Evolutionary conservation across 345 rosid species (phyloP).

Genomic region (Gossypium raimondii): DNA sequence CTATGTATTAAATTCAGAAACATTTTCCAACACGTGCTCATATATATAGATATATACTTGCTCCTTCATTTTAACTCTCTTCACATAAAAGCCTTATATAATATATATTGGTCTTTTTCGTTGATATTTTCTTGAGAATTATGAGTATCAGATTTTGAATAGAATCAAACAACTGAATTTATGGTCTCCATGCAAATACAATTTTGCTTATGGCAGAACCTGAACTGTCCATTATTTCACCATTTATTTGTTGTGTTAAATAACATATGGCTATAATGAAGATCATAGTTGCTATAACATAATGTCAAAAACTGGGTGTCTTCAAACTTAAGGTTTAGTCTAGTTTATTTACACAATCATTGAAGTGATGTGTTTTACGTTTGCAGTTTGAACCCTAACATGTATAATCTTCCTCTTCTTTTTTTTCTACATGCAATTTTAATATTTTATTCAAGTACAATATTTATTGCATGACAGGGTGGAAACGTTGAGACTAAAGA

Average conservation of each 20-base stretch:
- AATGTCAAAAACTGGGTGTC: neutral
- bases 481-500: slow-evolving; percentile 57
- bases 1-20: neutral
- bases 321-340: no score
- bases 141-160: neutral
- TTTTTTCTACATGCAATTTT: no score
- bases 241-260: neutral
- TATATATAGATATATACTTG: no score
- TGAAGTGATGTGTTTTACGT: no score
- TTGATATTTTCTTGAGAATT: neutral
- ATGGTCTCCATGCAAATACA: neutral
- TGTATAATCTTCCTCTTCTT: no score
- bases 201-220: neutral
- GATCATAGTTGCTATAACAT: neutral
- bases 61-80: neutral
- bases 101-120: neutral
- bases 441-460: neutral
- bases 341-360: no score
- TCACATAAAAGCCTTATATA: neutral
- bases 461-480: slow-evolving; percentile 33
- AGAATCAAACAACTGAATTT: neutral
- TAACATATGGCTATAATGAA: neutral
- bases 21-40: neutral
- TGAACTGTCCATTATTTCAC: slow-evolving; percentile 5
- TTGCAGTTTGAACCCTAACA: no score